Evolutionary conservation across 2,329 filamentous ascomycete species (phyloP).

Genomic region (Xylaria sp.): DNA sequence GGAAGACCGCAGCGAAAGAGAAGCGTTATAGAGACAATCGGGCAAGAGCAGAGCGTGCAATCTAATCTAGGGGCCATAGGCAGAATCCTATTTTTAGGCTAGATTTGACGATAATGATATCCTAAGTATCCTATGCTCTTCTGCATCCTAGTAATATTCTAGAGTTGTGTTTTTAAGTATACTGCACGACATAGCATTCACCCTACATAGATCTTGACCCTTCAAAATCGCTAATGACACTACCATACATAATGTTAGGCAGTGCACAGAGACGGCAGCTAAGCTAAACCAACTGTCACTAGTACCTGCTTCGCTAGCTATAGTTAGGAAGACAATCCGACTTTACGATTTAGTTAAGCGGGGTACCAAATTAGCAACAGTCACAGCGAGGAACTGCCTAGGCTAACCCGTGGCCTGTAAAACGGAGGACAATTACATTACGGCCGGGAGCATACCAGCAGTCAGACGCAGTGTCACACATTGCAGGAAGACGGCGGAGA

Average conservation of each 20-base stretch:
- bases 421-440: background rate
- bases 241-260: background rate
- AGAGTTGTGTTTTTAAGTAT: background rate
- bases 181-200: background rate
- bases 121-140: background rate
- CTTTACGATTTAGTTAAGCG: background rate
- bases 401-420: too few species aligned
- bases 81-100: background rate
- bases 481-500: background rate
- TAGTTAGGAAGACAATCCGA: background rate
- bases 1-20: conserved; percentile 72
- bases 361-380: background rate
- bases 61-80: conserved; percentile 41
- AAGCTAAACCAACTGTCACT: background rate
- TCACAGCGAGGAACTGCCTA: background rate
- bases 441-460: background rate
- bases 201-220: background rate
- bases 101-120: conserved; percentile 21
- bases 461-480: background rate
- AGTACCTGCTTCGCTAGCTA: background rate
- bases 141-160: background rate
- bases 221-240: background rate
- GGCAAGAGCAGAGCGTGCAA: conserved; percentile 60
- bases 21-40: conserved; percentile 74
- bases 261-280: background rate